Percentiles rank a stretch among this genome's conserved stretches.
Evolutionary conservation across 108 stramenopile species (phyloP).

Genomic region (Aurantiochytrium sp.): DNA sequence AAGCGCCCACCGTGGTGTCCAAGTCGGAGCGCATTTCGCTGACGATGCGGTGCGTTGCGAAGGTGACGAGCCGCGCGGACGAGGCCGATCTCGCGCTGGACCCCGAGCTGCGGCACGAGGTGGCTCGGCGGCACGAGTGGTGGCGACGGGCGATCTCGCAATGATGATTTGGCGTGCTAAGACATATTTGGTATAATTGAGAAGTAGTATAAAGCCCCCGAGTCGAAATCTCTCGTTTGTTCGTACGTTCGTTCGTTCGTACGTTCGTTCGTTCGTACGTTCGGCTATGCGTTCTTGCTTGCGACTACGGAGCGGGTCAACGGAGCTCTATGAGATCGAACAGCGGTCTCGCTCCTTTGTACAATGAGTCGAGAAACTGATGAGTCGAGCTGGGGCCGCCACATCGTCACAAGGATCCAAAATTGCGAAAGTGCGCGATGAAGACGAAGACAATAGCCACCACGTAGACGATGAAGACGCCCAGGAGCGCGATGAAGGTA

Average conservation of each 20-base stretch:
- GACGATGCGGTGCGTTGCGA: conserved; percentile 19
- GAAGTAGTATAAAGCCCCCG: not conserved
- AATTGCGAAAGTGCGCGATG: not conserved
- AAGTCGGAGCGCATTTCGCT: not conserved
- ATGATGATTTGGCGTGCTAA: too few species aligned
- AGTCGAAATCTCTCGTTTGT: not conserved
- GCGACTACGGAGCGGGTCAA: too few species aligned
- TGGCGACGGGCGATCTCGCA: not conserved
- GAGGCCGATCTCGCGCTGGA: not conserved
- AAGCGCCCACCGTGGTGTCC: not conserved
- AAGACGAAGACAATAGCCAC: not conserved
- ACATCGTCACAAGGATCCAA: too few species aligned
- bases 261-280: too few species aligned
- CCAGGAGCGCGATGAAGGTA: not conserved
- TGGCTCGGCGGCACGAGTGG: not conserved
- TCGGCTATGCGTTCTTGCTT: too few species aligned
- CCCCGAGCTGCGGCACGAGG: not conserved
- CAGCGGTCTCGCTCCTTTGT: too few species aligned
- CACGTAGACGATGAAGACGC: not conserved
- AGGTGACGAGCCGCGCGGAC: not conserved
- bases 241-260: too few species aligned
- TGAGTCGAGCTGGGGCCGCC: too few species aligned
- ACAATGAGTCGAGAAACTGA: too few species aligned
- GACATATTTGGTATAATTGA: too few species aligned
- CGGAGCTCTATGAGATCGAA: too few species aligned